Percentiles rank a stretch among this genome's conserved stretches.
Evolutionary conservation across 768 basidiomycete genomes (phyloP).

Genomic region (Mycena belliarum): DNA sequence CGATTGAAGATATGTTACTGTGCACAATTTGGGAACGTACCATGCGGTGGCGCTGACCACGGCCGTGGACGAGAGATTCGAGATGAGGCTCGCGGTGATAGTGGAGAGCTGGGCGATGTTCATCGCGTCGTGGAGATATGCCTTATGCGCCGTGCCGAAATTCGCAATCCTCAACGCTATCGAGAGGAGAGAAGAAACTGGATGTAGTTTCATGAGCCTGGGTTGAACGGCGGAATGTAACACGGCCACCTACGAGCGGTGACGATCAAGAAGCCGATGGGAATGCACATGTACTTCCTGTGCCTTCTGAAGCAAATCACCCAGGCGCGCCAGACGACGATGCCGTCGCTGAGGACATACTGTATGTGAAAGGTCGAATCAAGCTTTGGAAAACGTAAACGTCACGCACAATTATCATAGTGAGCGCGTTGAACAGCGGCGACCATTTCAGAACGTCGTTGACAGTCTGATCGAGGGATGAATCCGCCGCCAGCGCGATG

Average conservation of each 20-base stretch:
- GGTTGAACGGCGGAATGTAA: not conserved
- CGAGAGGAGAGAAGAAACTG: too few species aligned
- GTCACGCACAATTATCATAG: constrained; percentile 1
- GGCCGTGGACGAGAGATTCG: not conserved
- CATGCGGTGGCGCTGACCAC: not conserved
- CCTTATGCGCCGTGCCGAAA: not conserved
- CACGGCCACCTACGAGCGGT: constrained; percentile 8
- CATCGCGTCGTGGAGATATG: not conserved
- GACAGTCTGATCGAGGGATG: too few species aligned
- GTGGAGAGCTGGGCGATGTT: not conserved
- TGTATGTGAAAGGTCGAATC: not conserved
- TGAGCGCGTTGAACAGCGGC: constrained; percentile 13
- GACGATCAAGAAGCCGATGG: constrained; percentile 3
- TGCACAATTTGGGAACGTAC: not conserved
- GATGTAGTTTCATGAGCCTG: not conserved
- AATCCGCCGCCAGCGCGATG: too few species aligned
- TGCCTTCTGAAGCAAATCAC: constrained; percentile 1
- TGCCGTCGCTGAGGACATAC: constrained; percentile 7
- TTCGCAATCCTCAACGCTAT: not conserved
- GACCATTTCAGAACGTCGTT: too few species aligned
- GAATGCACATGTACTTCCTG: not conserved
- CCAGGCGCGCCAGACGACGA: constrained; percentile 21
- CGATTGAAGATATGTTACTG: too few species aligned
- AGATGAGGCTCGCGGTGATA: not conserved
- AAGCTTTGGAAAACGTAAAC: not conserved